Conservation (phyloP, 805 yeast species). For the Blastobotrys muscicola region DNA sequence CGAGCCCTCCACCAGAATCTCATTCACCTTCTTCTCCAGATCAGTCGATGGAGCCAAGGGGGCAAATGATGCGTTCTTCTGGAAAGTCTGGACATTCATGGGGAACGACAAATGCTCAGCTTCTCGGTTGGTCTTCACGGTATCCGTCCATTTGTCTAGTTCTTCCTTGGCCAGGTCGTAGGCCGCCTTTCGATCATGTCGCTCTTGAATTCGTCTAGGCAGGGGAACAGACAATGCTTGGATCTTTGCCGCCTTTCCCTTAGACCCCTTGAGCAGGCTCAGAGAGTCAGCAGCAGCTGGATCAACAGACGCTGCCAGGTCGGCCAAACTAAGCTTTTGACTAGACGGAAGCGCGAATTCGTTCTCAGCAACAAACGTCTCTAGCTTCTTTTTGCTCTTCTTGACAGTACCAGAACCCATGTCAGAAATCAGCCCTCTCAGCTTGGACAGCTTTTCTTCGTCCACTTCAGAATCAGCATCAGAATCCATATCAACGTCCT, state of each 20-base stretch:
- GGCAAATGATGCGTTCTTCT: conserved; percentile 47
- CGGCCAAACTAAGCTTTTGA: conserved; percentile 59
- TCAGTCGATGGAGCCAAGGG: conserved; percentile 41
- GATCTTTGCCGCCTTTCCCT: conserved; percentile 24
- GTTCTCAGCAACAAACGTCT: conserved; percentile 49
- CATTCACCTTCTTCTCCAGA: conserved; percentile 57
- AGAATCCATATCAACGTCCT: conserved; percentile 18
- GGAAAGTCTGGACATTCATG: conserved; percentile 36
- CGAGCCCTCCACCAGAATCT: conserved; percentile 53
- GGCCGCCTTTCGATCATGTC: conserved; percentile 82
- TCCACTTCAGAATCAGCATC: conserved; percentile 42
- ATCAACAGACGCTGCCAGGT: conserved; percentile 53
- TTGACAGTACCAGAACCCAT: conserved; percentile 25
- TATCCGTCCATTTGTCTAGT: conserved; percentile 80
- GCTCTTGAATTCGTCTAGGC: conserved; percentile 75
- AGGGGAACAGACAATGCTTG: conserved; percentile 67
- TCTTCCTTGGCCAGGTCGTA: conserved; percentile 82
- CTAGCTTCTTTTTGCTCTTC: conserved; percentile 39
- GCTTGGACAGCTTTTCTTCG: conserved; percentile 38
- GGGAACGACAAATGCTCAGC: conserved; percentile 85
- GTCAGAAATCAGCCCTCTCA: conserved; percentile 28
- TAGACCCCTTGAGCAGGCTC: conserved; percentile 31
- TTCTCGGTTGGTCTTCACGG: conserved; percentile 64
- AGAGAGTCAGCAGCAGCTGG: conserved; percentile 38
- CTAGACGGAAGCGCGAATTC: conserved; percentile 64